These are phyloP conservation scores for Nelumbo lutea DNA, from an alignment of 164 flowering plant genomes.

Conservation along the genomic window DNA sequence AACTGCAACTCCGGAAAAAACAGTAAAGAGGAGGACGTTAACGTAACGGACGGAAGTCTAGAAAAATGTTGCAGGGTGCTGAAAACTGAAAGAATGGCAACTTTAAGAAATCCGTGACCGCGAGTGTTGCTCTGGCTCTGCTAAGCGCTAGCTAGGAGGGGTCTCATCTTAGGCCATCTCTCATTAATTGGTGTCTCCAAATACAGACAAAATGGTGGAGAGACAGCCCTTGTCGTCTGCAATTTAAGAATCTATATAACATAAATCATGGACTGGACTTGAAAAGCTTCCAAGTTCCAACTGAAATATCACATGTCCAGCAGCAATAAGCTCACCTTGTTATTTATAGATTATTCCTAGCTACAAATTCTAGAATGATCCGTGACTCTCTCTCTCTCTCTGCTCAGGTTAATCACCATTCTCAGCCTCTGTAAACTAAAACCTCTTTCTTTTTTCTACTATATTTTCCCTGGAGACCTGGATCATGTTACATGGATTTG, in stretches of 20 bases:
- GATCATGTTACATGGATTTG: background rate
- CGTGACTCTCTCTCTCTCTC: constrained; percentile 16
- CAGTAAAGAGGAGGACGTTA: too few species aligned
- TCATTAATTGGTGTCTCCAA: too few species aligned
- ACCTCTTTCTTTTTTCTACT: too few species aligned
- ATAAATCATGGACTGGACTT: background rate
- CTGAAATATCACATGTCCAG: constrained; percentile 28
- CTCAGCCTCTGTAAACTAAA: background rate
- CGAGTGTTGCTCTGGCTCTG: too few species aligned
- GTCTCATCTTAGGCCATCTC: too few species aligned
- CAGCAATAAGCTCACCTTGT: constrained; percentile 10
- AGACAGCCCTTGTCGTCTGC: background rate
- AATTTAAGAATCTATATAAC: background rate
- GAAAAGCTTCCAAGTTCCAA: constrained; percentile 1
- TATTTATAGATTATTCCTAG: constrained; percentile 4
- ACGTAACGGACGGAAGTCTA: too few species aligned
- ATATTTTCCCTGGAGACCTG: background rate
- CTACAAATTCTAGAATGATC: constrained; percentile 34
- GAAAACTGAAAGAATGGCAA: too few species aligned
- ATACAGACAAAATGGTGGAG: background rate
- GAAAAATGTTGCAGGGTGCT: too few species aligned
- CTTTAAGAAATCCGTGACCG: too few species aligned
- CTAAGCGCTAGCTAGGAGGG: too few species aligned
- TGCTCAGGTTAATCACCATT: background rate
- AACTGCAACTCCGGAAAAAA: too few species aligned